Conservation (phyloP, 305 asterid species). For the Fraxinus paxiana region DNA sequence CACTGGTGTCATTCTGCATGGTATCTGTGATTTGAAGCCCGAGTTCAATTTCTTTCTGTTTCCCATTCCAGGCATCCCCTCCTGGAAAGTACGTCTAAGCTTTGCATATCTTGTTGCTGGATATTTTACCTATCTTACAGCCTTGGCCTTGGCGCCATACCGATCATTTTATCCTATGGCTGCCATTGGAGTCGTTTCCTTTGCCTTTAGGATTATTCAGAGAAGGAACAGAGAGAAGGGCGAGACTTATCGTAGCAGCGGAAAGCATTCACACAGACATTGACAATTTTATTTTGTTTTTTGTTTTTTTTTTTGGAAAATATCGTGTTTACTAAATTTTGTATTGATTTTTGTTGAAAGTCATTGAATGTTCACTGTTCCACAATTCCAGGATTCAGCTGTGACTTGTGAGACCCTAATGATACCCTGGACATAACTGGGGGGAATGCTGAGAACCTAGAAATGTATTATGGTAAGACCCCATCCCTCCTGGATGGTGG, state of each 20-base stretch:
- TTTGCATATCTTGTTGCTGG: constrained; percentile 75
- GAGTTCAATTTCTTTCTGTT: constrained; percentile 69
- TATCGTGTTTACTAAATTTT: not conserved
- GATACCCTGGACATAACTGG: not conserved
- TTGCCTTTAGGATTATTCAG: constrained; percentile 64
- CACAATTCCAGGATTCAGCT: not conserved
- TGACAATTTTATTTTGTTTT: constrained; percentile 15
- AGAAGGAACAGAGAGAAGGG: constrained; percentile 57
- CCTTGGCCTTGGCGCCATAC: constrained; percentile 76
- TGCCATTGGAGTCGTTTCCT: constrained; percentile 59
- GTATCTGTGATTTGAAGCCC: constrained; percentile 68
- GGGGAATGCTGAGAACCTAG: not conserved
- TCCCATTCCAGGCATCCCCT: constrained; percentile 53
- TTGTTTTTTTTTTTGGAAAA: not conserved
- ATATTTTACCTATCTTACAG: constrained; percentile 56
- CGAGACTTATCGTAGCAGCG: constrained; percentile 46
- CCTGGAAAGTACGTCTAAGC: constrained; percentile 70
- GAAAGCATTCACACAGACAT: constrained; percentile 81
- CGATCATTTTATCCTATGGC: constrained; percentile 71
- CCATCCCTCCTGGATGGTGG: not conserved
- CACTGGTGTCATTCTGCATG: constrained; percentile 76
- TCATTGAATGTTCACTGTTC: not conserved
- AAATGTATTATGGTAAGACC: not conserved
- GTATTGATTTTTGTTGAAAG: not conserved
- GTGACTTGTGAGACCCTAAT: not conserved